Base-by-base conservation (phyloP, 2,329 filamentous ascomycete genomes). In the Phoma herbarum region DNA sequence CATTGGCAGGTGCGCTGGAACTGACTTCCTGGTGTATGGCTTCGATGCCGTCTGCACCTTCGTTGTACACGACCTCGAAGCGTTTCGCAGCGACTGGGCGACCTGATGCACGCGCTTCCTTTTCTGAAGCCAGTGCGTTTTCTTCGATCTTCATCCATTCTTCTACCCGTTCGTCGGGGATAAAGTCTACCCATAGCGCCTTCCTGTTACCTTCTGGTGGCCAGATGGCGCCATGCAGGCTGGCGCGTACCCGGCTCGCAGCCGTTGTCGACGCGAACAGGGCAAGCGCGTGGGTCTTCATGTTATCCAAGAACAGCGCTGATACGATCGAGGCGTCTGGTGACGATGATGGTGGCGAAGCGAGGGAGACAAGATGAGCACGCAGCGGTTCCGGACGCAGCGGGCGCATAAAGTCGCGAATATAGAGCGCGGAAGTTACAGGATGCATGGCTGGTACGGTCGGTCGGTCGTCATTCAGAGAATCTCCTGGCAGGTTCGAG, bases 371-470 rank as follows among this genome's bases (percentile, higher is more conserved):
- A 4, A 98, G 82, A 71, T 97, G 88, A 1, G 85, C 82, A 67
- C 86, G 86, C 1, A 98, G 84, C 18, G 83, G 81, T 25, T 82
- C 80, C 0, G 87, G 85, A 59, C 92, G 90, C 22, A 98, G 82
- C 10, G 95, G 93, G 45, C 94, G 89, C 87, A 96, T 93, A 53
- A 98, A 86, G 70, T 97, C 90, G 75, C 89, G 89, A 67, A 98
- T 95, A 79, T 97, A 98, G 45, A 98, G 81, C 16, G 75, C 71
- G 11, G 74, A 60, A 7, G 75, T 82, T 45, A 77, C 75, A 1
- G 78, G 69, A 57, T 83, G 80, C 9, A 78, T 65, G 16, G 80
- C 76, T 20, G 78, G 74, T 5, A 72, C 61, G 26, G 75, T 70
- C 28, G 68, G 67, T 7, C 72, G 67, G 55, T 77, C 74, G 49